phyloP scores from a whole-genome alignment of 2,329 filamentous ascomycete species.

The Aspergillus caelatus region DNA sequence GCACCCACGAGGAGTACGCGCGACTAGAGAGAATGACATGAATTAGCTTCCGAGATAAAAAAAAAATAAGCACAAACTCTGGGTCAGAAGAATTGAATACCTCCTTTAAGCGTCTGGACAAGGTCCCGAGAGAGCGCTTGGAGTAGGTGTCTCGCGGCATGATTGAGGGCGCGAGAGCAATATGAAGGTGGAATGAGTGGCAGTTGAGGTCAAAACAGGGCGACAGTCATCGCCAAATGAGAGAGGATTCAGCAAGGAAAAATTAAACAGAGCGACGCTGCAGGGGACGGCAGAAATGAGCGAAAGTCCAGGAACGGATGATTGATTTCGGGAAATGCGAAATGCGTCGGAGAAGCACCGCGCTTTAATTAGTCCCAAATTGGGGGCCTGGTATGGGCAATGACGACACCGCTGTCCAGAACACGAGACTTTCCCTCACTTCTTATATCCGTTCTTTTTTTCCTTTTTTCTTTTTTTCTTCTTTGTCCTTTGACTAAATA shows the following conservation, averaged over 20 bases:
- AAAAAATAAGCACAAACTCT: neutral
- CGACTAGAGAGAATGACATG: constrained; percentile 57
- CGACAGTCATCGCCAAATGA: constrained; percentile 18
- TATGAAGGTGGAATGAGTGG: constrained; percentile 6
- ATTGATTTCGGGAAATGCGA: constrained; percentile 1
- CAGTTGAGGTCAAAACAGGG: constrained; percentile 5
- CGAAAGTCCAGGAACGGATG: constrained; percentile 8
- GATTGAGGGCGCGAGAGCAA: constrained; percentile 18
- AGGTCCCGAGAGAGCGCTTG: constrained; percentile 47
- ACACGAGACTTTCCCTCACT: neutral
- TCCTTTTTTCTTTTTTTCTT: neutral
- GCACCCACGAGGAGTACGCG: constrained; percentile 93
- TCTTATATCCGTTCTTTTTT: neutral
- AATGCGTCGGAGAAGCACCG: constrained; percentile 9
- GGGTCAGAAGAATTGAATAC: constrained; percentile 28
- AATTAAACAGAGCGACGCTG: constrained; percentile 12
- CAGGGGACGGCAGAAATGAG: constrained; percentile 8
- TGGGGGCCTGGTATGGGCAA: neutral
- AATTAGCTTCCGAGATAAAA: neutral
- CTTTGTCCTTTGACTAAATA: neutral
- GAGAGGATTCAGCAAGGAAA: neutral
- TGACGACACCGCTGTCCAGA: constrained; percentile 8
- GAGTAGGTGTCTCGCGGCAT: constrained; percentile 47
- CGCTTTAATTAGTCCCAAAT: constrained; percentile 6
- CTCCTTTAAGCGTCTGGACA: constrained; percentile 44